phyloP scores from a whole-genome alignment of 257 asterid species.

The Scutellaria minor region DNA sequence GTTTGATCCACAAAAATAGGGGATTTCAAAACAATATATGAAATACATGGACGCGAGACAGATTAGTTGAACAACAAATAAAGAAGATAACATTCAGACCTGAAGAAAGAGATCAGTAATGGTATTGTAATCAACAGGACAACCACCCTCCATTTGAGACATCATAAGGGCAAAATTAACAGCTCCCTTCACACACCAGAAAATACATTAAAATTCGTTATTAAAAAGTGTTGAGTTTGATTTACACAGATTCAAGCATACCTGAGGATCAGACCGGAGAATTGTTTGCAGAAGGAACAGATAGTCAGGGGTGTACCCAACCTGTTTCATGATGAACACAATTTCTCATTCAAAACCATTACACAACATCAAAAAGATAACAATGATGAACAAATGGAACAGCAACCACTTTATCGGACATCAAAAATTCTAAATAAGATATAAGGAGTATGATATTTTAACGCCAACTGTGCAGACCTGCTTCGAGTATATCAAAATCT shows the following conservation, averaged over 20 bases:
- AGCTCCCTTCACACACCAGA: constrained; percentile 77
- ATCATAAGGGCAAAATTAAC: constrained; percentile 99
- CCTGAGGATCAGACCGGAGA: constrained; percentile 99
- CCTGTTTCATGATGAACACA: constrained; percentile 60
- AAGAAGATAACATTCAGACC: constrained; percentile 47
- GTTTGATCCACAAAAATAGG: neutral
- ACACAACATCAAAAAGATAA: constrained; percentile 20
- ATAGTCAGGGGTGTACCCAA: constrained; percentile 97
- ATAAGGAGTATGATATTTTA: neutral
- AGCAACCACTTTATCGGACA: constrained; percentile 20
- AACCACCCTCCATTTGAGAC: constrained; percentile 99
- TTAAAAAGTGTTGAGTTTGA: constrained; percentile 18
- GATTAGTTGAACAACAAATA: constrained; percentile 2
- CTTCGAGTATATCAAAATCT: constrained; percentile 95
- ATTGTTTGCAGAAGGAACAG: constrained; percentile 97
- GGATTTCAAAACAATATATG: constrained; percentile 10
- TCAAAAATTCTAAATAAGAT: constrained; percentile 26
- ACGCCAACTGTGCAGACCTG: constrained; percentile 56
- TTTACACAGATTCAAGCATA: constrained; percentile 39
- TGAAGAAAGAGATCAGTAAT: constrained; percentile 98
- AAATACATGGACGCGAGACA: neutral
- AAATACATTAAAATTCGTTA: constrained; percentile 6
- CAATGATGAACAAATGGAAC: constrained; percentile 20
- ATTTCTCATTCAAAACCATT: constrained; percentile 25
- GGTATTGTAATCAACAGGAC: constrained; percentile 98